Conservation (phyloP, 139 green algal genomes). For the Trebouxia sp. region DNA sequence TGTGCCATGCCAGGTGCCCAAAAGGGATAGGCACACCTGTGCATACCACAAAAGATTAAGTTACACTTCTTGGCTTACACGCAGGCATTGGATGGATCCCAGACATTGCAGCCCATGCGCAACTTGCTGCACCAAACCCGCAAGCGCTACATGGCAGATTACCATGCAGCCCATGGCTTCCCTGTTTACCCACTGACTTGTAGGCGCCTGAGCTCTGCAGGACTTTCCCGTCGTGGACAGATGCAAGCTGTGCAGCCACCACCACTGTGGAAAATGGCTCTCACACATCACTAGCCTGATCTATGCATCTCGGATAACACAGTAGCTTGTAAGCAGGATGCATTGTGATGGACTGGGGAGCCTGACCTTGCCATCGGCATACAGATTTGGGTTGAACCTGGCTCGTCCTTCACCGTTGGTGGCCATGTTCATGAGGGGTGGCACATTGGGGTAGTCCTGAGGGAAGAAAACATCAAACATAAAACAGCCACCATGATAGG, state of each 20-base stretch:
- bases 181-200: neutral
- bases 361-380: conserved; percentile 73
- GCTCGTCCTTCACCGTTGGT: conserved; percentile 74
- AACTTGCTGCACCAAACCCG: no score
- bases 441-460: conserved; percentile 71
- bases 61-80: no score
- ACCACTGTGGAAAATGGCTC: no score
- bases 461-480: conserved; percentile 87
- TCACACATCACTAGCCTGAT: no score
- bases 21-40: conserved; percentile 82
- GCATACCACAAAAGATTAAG: neutral
- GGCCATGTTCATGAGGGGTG: conserved; percentile 71
- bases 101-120: no score
- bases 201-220: neutral
- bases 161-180: neutral
- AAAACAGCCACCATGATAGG: conserved; percentile 78
- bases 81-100: no score
- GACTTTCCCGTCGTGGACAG: neutral
- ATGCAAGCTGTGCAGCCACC: no score
- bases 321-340: no score
- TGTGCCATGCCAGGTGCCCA: conserved; percentile 78
- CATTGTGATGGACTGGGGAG: no score
- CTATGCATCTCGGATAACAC: no score
- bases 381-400: conserved; percentile 90
- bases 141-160: no score